These are phyloP conservation scores for Alternaria sp. DNA, from an alignment of 2,329 filamentous ascomycete genomes.

Conservation along the genomic window DNA sequence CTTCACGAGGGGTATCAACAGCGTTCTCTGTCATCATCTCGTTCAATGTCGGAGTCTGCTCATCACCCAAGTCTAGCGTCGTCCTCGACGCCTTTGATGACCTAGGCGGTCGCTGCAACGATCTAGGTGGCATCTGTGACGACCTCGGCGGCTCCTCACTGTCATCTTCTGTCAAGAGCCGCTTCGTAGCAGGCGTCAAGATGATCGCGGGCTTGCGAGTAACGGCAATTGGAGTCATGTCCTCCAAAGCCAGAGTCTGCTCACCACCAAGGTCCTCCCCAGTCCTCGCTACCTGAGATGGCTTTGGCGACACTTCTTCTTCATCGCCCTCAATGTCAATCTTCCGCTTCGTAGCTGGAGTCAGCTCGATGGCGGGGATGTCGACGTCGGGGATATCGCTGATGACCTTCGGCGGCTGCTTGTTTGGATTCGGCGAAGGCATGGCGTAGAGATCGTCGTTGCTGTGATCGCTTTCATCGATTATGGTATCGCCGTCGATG, in stretches of 20 bases:
- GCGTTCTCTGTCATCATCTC: neutral
- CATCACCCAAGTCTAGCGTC: neutral
- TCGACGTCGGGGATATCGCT: neutral
- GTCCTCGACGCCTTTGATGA: neutral
- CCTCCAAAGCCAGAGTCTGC: neutral
- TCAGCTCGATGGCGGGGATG: neutral
- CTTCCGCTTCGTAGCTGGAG: neutral
- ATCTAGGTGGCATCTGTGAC: neutral
- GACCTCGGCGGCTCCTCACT: neutral
- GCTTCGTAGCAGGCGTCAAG: neutral
- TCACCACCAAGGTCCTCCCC: neutral
- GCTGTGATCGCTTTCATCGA: neutral
- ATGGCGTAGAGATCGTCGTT: neutral
- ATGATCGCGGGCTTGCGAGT: neutral
- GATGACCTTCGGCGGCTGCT: neutral
- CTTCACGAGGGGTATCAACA: neutral
- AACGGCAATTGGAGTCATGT: neutral
- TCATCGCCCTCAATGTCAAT: accelerated
- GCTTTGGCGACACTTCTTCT: neutral
- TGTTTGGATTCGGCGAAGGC: neutral
- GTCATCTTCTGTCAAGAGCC: neutral
- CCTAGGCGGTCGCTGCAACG: neutral
- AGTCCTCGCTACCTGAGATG: neutral
- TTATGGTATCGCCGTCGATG: neutral
- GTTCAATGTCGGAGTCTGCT: neutral